Percentiles rank a stretch among this genome's conserved stretches.
Conservation (phyloP, 306 rosid species). For the Prunus armeniaca region DNA sequence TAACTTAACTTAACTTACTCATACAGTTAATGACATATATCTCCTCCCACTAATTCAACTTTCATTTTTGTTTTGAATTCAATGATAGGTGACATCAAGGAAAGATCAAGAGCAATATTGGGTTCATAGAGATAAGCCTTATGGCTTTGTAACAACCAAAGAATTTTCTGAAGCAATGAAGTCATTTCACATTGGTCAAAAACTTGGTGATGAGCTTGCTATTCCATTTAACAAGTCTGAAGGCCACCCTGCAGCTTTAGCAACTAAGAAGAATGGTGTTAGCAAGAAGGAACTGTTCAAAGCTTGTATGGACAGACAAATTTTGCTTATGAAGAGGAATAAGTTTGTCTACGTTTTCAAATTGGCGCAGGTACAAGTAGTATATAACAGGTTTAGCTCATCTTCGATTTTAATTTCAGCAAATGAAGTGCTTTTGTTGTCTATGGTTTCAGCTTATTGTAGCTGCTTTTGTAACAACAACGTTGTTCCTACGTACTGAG, state of each 20-base stretch:
- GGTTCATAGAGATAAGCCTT: constrained; percentile 33
- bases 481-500: constrained; percentile 39
- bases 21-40: neutral
- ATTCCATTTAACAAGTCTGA: constrained; percentile 38
- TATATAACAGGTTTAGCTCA: neutral
- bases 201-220: constrained; percentile 34
- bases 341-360: constrained; percentile 44
- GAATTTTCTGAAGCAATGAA: constrained; percentile 48
- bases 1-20: constrained; percentile 14
- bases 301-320: constrained; percentile 54
- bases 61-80: neutral
- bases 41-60: neutral
- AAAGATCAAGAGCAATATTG: constrained; percentile 64
- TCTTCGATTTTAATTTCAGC: neutral
- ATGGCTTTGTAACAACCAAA: constrained; percentile 37
- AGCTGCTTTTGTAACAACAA: constrained; percentile 28
- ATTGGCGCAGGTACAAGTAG: constrained; percentile 29
- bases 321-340: constrained; percentile 54
- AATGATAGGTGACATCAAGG: constrained; percentile 48
- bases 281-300: constrained; percentile 39
- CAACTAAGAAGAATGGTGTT: constrained; percentile 44
- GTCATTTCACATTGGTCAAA: constrained; percentile 42
- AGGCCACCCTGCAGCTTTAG: constrained; percentile 46
- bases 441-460: constrained; percentile 26
- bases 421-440: constrained; percentile 4